Evolutionary conservation across 176 grass and related monocot species (phyloP).

Genomic region (Tillandsia fasciculata): DNA sequence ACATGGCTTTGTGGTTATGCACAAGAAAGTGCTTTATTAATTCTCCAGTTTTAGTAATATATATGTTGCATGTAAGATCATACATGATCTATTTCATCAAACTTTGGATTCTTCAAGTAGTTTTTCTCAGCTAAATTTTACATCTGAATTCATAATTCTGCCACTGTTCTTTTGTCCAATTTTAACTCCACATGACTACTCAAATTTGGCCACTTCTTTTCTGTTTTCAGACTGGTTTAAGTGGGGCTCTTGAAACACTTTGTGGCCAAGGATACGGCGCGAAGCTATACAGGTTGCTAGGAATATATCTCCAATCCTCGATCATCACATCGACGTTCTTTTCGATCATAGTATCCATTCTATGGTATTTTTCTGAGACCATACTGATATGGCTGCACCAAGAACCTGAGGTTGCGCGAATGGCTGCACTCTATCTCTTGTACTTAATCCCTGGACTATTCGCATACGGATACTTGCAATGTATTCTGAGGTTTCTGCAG

Average conservation of each 20-base stretch:
- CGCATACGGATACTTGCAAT: constrained; percentile 55
- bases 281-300: constrained; percentile 48
- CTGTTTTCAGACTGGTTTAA: constrained; percentile 49
- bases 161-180: neutral
- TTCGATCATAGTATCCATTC: constrained; percentile 37
- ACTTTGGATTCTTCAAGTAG: no score
- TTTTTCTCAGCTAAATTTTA: no score
- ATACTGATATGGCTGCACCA: constrained; percentile 51
- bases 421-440: constrained; percentile 45
- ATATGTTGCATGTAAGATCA: no score
- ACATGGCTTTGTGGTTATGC: no score
- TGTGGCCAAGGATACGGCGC: constrained; percentile 80
- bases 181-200: neutral
- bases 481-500: constrained; percentile 71
- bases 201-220: neutral
- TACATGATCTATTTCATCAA: no score
- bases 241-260: constrained; percentile 78
- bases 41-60: no score
- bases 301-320: constrained; percentile 79
- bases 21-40: no score
- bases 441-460: constrained; percentile 50
- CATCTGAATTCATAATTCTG: neutral
- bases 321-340: constrained; percentile 36
- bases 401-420: constrained; percentile 41
- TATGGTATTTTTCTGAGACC: constrained; percentile 68